phyloP scores from a whole-genome alignment of 169 alveolate genomes.

The Plasmodium ovale region DNA sequence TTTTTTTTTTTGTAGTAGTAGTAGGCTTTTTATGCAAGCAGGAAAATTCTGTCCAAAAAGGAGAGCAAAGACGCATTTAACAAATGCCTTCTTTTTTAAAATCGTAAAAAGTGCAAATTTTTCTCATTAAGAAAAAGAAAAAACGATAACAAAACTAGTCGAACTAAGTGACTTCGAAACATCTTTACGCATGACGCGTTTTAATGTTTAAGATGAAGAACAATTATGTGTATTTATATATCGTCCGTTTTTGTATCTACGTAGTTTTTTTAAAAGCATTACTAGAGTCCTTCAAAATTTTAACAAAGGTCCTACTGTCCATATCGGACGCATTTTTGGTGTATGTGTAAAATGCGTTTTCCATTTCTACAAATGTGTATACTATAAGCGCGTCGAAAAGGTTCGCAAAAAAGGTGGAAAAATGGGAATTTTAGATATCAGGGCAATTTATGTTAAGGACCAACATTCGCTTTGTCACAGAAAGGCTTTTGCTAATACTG shows the following conservation, averaged over 20 bases:
- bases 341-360: slow-evolving; percentile 82
- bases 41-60: too few relatives aligned
- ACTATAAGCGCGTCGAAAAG: too few relatives aligned
- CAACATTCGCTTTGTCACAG: too few relatives aligned
- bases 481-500: too few relatives aligned
- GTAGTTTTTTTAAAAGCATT: slow-evolving; percentile 13
- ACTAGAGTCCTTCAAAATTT: slow-evolving; percentile 86
- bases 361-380: slow-evolving; percentile 74
- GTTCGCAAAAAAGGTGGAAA: not conserved
- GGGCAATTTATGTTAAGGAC: not conserved
- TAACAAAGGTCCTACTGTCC: slow-evolving; percentile 89
- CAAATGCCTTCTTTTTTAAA: too few relatives aligned
- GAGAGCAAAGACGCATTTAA: too few relatives aligned
- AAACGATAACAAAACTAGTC: too few relatives aligned
- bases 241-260: not conserved
- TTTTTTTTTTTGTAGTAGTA: not conserved
- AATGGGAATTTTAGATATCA: not conserved
- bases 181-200: not conserved
- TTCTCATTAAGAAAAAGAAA: too few relatives aligned
- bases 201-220: too few relatives aligned
- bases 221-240: too few relatives aligned
- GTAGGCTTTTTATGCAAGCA: not conserved
- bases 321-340: slow-evolving; percentile 85
- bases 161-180: too few relatives aligned
- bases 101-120: too few relatives aligned